Base-by-base conservation (phyloP, 306 rosid species). In the Cicer bijugum region DNA sequence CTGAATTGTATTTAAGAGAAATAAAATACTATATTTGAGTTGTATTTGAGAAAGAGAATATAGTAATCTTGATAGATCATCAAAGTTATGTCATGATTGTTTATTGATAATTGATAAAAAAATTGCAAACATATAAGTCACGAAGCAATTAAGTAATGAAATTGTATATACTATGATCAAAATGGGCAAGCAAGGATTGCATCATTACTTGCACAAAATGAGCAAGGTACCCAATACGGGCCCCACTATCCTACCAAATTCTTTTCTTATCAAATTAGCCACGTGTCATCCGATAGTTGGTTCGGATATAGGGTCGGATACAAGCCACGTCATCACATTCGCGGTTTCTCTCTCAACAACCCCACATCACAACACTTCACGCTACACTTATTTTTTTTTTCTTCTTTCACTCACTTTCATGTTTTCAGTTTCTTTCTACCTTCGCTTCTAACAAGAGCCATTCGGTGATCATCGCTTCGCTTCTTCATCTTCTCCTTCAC, bases 261-360 rank as follows among this genome's bases (percentile, higher is more conserved):
- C 82, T 61, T 46, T 40, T 58, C 81, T 70, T 57, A 71, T 86
- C 83, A 46, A 62, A 65, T 28, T 10, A 5, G 9, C 74, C 86
- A 88, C 92, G 88, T 84, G 97, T 69, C 82, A 0, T 5, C 0
- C 28, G 80, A 78, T 82, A 0, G 42, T 68, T 14, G 92, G 66
- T 68, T 83, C 79, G 79, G 87, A 44, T 0, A 2, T 10, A 52
- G 90, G 71, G 15, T 75, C 82, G 86, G 90, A 0, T n/a, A 19
- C 51, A n/a, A 43, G 73, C 83, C 85, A 78, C 82, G 75, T 75
- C 69, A 45, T 75, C 69, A 45, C 80, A 7, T 75, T 77, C 40
- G 11, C 39, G 11, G 43, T 71, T 80, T 74, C 66, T 39, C 59
- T 1, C 55, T 70, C 50, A 67, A 12, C 72, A 59, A 59, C 44